Evolutionary conservation across 2,329 filamentous ascomycete species (phyloP).

Genomic region (Colletotrichum siamense): DNA sequence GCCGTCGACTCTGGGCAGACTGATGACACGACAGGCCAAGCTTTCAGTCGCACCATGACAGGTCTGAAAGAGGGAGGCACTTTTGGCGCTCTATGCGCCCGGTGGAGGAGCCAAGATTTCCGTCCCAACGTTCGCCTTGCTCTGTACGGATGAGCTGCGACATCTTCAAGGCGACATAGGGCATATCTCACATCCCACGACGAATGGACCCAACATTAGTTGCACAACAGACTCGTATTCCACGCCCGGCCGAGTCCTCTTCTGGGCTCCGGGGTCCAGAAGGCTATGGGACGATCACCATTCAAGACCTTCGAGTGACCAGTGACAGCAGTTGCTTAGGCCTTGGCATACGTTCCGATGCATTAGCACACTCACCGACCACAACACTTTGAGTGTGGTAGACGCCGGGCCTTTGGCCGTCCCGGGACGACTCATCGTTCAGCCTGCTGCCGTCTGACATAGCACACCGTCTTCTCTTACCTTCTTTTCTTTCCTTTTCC

Average conservation of each 20-base stretch:
- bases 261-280: not conserved
- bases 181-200: not conserved
- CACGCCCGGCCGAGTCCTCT: not conserved
- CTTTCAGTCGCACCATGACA: constrained; percentile 5
- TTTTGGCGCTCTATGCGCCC: not conserved
- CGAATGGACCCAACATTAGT: not conserved
- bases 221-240: constrained; percentile 16
- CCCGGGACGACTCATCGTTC: not conserved
- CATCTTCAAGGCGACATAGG: not conserved
- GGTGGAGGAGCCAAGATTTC: not conserved
- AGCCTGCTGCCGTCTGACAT: not conserved
- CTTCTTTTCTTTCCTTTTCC: not conserved
- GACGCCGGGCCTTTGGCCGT: not conserved
- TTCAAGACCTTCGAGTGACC: not conserved
- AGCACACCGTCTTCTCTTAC: not conserved
- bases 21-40: constrained; percentile 10
- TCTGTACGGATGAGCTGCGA: not conserved
- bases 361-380: constrained; percentile 1
- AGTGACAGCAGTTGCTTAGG: not conserved
- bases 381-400: not conserved
- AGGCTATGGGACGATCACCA: constrained; percentile 7
- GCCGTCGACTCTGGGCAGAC: not conserved
- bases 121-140: not conserved
- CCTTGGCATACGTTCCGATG: constrained; percentile 13
- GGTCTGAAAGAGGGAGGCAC: not conserved